Base-by-base conservation (phyloP, 495 filamentous ascomycete species). In the Hyphodiscus hymeniophilus region DNA sequence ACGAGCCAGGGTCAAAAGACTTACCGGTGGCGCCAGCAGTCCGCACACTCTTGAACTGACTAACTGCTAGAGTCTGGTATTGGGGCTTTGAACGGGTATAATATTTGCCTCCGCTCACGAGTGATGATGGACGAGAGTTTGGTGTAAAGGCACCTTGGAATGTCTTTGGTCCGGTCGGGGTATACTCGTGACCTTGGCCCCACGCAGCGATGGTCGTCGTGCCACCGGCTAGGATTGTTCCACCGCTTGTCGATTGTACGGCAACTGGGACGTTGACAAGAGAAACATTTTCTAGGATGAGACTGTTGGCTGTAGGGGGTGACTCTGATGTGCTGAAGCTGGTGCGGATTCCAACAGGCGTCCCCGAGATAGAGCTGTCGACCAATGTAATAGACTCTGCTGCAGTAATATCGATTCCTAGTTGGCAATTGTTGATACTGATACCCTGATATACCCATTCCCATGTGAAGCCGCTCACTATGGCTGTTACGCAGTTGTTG, bases 231-330 rank as follows among this genome's bases (percentile, higher is more conserved):
- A 95, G 76, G 3, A 67, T 73, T 11, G 67, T 68, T 11, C 73
- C 74, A 26, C 71, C 67, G 2, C 65, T 50, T 23, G 67, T 63
- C 26, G 71, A 69, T 8, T 87, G 75, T 13, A 79, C 69, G 12
- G 73, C 79, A 15, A 67, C 60, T 1, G 63, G 58, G 17, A 77
- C 68, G 32, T 72, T 65, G 28, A 63, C 51, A 6, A 66, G 63
- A 60, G 94, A 83, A 56, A 92, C 85, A 51, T 97, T 95, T 59
- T 95, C 87, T 12, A 97, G 62, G 35, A 95, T 69, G 18, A 94
- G 69, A 7, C 82, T 87, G 45, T 82, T 85, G 58, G 84, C 89
- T 48, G 85, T 81, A 33, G 73, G 59, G 12, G 80, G 73, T 21
- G 72, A 69, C 23, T 69, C 74, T n/a, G 74, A 65, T 52, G 75